A percentile compares a stretch with the other conserved stretches of the same genome.
Conservation (phyloP, 352 stramenopile species). For the Pythium brachiatum region DNA sequence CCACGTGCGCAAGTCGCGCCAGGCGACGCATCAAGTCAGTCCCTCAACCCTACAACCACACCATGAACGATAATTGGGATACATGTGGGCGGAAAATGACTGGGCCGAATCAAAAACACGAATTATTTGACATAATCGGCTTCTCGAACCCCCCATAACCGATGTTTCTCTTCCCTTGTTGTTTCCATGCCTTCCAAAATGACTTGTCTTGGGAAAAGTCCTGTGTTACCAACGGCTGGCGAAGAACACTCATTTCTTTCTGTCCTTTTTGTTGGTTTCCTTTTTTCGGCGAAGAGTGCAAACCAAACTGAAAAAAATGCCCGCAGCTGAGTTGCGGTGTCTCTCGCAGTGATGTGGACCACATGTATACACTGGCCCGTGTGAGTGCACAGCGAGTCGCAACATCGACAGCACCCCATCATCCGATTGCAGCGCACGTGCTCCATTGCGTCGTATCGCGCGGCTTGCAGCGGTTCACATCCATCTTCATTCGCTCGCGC, state of each 20-base stretch:
- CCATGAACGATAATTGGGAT: too few species aligned
- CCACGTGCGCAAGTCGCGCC: too few species aligned
- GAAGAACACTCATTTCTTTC: not conserved
- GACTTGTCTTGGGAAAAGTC: too few species aligned
- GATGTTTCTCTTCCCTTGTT: too few species aligned
- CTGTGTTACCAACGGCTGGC: not conserved
- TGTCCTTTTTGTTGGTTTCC: not conserved
- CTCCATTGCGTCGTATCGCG: conserved; percentile 5
- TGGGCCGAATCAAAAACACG: not conserved
- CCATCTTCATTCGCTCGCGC: conserved; percentile 7
- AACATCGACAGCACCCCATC: conserved; percentile 7
- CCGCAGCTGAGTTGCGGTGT: conserved; percentile 17
- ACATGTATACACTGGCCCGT: conserved; percentile 1
- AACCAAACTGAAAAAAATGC: conserved; percentile 4
- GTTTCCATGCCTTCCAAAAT: too few species aligned
- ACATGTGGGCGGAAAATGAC: not conserved
- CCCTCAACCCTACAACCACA: too few species aligned
- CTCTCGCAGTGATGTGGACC: conserved; percentile 13
- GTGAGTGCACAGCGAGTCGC: conserved; percentile 2
- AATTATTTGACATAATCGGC: not conserved
- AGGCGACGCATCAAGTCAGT: too few species aligned
- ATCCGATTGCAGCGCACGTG: conserved; percentile 7
- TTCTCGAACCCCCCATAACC: too few species aligned
- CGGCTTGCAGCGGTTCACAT: not conserved
- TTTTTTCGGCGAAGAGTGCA: conserved; percentile 1